These are phyloP conservation scores for Pythium folliculosum DNA, from an alignment of 352 stramenopile species.

Conservation along the genomic window DNA sequence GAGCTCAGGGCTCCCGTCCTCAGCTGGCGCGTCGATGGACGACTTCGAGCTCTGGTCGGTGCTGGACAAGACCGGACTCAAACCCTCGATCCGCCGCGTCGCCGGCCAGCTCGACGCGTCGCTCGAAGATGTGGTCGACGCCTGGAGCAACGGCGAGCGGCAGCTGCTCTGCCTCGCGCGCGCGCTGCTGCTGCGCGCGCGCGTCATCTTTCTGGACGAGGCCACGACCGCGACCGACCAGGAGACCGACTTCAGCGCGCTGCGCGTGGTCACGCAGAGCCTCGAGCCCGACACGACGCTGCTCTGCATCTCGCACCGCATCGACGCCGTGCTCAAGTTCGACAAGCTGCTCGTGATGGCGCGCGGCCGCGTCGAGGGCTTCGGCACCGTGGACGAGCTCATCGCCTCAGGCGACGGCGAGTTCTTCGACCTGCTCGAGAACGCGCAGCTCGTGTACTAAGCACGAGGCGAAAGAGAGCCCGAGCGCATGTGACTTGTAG, in stretches of 20 bases:
- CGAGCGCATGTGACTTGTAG: not conserved
- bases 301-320: slow-evolving; percentile 93
- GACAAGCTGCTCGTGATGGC: slow-evolving; percentile 91
- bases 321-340: slow-evolving; percentile 93
- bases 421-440: slow-evolving; percentile 35
- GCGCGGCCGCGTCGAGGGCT: slow-evolving; percentile 63
- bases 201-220: slow-evolving; percentile 95
- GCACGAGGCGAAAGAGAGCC: not conserved
- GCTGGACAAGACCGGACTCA: slow-evolving; percentile 71
- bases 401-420: slow-evolving; percentile 25
- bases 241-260: slow-evolving; percentile 69
- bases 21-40: slow-evolving; percentile 30
- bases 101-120: slow-evolving; percentile 33
- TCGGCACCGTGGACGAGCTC: slow-evolving; percentile 27
- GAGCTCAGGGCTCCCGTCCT: not conserved
- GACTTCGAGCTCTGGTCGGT: slow-evolving; percentile 75
- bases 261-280: slow-evolving; percentile 73
- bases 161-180: slow-evolving; percentile 94
- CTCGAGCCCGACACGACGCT: slow-evolving; percentile 90
- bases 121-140: slow-evolving; percentile 76
- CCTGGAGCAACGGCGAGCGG: slow-evolving; percentile 92
- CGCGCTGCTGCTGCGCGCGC: slow-evolving; percentile 84
- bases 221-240: slow-evolving; percentile 86
- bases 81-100: slow-evolving; percentile 35
- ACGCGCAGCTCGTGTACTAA: slow-evolving; percentile 33